phyloP scores from a whole-genome alignment of 192 early-diverging fungal species.

The Coemansia aciculifera region DNA sequence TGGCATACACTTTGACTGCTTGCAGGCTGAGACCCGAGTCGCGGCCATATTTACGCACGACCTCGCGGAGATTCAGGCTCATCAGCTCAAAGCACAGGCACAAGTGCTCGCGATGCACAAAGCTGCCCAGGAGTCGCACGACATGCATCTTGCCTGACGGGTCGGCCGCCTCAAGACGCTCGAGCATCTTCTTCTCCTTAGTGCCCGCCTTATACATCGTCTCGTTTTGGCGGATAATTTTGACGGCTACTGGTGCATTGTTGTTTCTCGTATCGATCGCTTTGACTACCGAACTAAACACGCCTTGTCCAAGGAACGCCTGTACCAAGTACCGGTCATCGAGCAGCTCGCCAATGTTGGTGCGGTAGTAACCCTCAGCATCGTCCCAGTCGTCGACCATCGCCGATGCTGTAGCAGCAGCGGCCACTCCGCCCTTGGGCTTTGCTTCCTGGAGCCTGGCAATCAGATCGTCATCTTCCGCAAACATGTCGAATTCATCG shows the following conservation, averaged over 20 bases:
- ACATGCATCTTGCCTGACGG: conserved; percentile 87
- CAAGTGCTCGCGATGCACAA: conserved; percentile 87
- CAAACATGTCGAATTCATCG: conserved; percentile 61
- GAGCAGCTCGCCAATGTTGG: conserved; percentile 82
- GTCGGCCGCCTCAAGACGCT: conserved; percentile 80
- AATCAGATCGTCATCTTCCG: conserved; percentile 59
- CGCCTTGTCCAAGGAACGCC: conserved; percentile 86
- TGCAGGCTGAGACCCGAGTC: conserved; percentile 91
- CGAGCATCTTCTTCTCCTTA: conserved; percentile 88
- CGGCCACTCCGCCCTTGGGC: conserved; percentile 15
- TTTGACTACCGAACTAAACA: conserved; percentile 92
- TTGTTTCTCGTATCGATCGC: conserved; percentile 74
- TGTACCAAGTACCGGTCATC: conserved; percentile 86
- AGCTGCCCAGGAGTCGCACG: conserved; percentile 80
- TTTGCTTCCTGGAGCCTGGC: conserved; percentile 7
- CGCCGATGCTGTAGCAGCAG: conserved; percentile 12
- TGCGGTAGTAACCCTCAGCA: conserved; percentile 95
- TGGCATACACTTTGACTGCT: conserved; percentile 88
- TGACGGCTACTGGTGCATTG: conserved; percentile 87
- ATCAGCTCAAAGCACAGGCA: conserved; percentile 95
- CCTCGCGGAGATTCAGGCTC: conserved; percentile 88
- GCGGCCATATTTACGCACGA: conserved; percentile 93
- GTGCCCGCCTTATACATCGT: conserved; percentile 86
- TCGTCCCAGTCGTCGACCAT: conserved; percentile 93
- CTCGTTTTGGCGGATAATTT: conserved; percentile 94